Conservation (phyloP, 169 alveolate genomes). For the Amoebophrya sp. region DNA sequence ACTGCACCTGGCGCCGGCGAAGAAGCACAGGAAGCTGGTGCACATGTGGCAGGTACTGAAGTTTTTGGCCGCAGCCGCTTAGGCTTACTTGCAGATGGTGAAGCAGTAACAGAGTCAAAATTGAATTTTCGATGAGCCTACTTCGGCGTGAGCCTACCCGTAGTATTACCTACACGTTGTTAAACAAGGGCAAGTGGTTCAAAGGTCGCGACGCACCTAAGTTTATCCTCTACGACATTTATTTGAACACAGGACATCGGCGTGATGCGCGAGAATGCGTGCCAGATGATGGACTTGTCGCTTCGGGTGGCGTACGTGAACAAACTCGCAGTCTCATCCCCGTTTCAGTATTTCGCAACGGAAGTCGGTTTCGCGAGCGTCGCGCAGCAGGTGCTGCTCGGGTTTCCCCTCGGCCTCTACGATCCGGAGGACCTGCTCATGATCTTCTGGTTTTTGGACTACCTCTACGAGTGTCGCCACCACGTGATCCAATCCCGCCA, state of each 20-base stretch:
- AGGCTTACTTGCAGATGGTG: too few species aligned
- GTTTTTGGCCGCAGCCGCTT: too few species aligned
- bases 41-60: not conserved
- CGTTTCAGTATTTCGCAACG: not conserved
- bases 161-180: too few species aligned
- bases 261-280: too few species aligned
- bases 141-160: too few species aligned
- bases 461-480: not conserved
- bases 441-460: not conserved
- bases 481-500: too few species aligned
- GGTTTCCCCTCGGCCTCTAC: not conserved
- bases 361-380: not conserved
- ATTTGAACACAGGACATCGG: too few species aligned
- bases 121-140: too few species aligned
- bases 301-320: not conserved
- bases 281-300: not conserved
- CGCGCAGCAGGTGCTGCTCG: not conserved
- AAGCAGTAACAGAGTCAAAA: too few species aligned
- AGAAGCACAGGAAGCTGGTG: not conserved
- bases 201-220: too few species aligned
- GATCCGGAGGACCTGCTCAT: not conserved
- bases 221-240: too few species aligned
- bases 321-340: not conserved
- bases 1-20: not conserved
- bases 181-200: too few species aligned